Percentiles rank a stretch among this genome's conserved stretches.
These are phyloP conservation scores for Micractinium sp. DNA, from an alignment of 139 green algal species.

Conservation along the genomic window DNA sequence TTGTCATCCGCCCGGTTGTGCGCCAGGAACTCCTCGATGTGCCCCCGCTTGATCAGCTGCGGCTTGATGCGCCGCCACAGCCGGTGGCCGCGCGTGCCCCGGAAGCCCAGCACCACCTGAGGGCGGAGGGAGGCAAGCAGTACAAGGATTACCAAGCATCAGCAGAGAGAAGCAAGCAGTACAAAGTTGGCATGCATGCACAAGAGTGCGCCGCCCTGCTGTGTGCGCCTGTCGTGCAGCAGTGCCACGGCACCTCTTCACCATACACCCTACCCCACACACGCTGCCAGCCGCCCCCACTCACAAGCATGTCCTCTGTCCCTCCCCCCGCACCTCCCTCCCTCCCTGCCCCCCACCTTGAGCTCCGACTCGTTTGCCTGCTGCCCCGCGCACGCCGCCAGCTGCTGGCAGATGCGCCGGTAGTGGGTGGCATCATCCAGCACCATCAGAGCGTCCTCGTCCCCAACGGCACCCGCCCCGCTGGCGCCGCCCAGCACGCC, in stretches of 20 bases:
- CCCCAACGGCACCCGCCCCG: not conserved
- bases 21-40: constrained; percentile 49
- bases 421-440: constrained; percentile 47
- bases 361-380: constrained; percentile 59
- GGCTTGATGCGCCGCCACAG: constrained; percentile 55
- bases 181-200: not conserved
- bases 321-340: too few relatives aligned
- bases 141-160: not conserved
- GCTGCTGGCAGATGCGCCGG: constrained; percentile 36
- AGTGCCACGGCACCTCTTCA: too few relatives aligned
- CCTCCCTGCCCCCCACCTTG: constrained; percentile 35
- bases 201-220: too few relatives aligned
- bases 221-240: too few relatives aligned
- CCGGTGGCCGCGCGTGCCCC: constrained; percentile 45
- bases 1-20: constrained; percentile 21
- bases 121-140: not conserved
- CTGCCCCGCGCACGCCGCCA: constrained; percentile 31
- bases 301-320: not conserved
- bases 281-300: too few relatives aligned
- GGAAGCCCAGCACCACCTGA: constrained; percentile 48
- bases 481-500: not conserved
- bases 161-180: not conserved
- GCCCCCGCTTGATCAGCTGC: constrained; percentile 42
- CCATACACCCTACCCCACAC: too few relatives aligned
- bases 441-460: not conserved